Base-by-base conservation (phyloP, 306 rosid species). In the Quercus mongolica region DNA sequence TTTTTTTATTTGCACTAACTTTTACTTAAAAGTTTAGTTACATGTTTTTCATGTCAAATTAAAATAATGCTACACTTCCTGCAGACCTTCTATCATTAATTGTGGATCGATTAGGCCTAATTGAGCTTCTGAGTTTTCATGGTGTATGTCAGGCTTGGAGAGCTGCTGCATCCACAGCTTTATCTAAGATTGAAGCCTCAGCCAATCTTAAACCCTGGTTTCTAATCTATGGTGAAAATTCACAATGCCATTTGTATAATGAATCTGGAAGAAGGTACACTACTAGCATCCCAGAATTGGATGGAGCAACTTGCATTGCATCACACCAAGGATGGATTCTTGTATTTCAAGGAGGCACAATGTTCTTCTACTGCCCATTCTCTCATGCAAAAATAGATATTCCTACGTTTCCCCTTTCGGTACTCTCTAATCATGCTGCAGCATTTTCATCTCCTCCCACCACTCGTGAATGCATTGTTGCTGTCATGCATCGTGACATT, bases 271-370 rank as follows among this genome's bases (percentile, higher is more conserved):
- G 51, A 35, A 56, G 56, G 31, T 82, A 41, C 58, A 17, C 57
- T 5, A 21, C 69, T 20, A 15, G 9, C n/a, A 56, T 83, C n/a
- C 79, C 76, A 0, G 54, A 78, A 23, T 67, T 83, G 33, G 76
- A 73, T 12, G 73, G 56, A 67, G 81, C 79, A 57, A 78, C 83
- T 57, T 74, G 82, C 80, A 74, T 83, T 19, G 82, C 79, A 14
- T 78, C 86, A 3, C 51, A 65, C 64, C 51, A 64, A 74, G 86
- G 82, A 67, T 83, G 85, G 85, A 73, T 83, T 26, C 82, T 82
- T 5, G 5, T 82, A 28, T 72, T 54, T 73, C 17, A 33, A 28
- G n/a, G 71, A 31, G 70, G 81, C 33, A 35, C 77, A 35, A 17
- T 63, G 59, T 76, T 82, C 56, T 82, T 82, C 59, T 62, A 71